A percentile compares a stretch with the other conserved stretches of the same genome.
Evolutionary conservation across 2,329 filamentous ascomycete species (phyloP).

Genomic region (Mycogone perniciosa): DNA sequence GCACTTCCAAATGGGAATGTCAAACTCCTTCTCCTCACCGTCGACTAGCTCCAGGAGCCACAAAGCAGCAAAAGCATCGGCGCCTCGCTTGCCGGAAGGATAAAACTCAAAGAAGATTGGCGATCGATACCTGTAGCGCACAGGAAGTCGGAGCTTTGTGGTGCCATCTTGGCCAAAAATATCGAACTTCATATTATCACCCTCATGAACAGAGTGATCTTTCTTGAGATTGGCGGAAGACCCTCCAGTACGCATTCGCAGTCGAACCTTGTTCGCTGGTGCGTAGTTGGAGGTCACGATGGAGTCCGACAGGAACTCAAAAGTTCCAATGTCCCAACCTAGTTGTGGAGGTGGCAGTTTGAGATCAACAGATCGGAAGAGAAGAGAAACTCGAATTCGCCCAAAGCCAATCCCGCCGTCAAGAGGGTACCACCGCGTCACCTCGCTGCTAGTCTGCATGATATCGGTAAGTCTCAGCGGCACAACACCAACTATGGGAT

Average conservation of each 20-base stretch:
- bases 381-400: conserved; percentile 76
- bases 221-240: conserved; percentile 66
- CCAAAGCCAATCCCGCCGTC: conserved; percentile 92
- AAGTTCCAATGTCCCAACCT: conserved; percentile 93
- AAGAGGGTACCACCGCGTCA: conserved; percentile 91
- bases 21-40: conserved; percentile 67
- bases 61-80: conserved; percentile 69
- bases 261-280: conserved; percentile 61
- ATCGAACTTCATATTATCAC: conserved; percentile 44
- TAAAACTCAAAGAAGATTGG: conserved; percentile 87
- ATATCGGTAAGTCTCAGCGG: conserved; percentile 82
- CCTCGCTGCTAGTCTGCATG: conserved; percentile 79
- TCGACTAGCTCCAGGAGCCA: conserved; percentile 86
- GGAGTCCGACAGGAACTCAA: conserved; percentile 71
- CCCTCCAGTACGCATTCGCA: conserved; percentile 78
- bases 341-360: conserved; percentile 77
- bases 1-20: conserved; percentile 88
- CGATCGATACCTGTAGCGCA: conserved; percentile 84
- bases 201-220: conserved; percentile 54
- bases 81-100: conserved; percentile 57
- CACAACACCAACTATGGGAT: conserved; percentile 88
- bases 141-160: conserved; percentile 64
- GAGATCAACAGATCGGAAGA: conserved; percentile 87
- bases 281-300: conserved; percentile 60
- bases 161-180: conserved; percentile 37